Evolutionary conservation across 2,329 filamentous ascomycete genomes (phyloP), one percentile per base, ranked within the genome.

Genomic region (Sclerotinia trifoliorum): DNA sequence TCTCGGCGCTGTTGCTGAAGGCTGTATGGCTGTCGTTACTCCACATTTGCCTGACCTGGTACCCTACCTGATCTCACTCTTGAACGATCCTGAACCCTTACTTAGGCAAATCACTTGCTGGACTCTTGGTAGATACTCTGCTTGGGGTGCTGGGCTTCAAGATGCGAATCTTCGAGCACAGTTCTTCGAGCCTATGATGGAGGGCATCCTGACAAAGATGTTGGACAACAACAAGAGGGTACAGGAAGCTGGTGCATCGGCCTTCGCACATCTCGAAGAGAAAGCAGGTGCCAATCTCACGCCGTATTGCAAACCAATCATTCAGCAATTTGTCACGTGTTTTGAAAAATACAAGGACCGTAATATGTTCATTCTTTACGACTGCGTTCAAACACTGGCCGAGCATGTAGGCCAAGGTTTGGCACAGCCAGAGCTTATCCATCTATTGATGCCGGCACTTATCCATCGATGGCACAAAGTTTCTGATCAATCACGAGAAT

Each of bases 301-400:
- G 71, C 92, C 92, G 0, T 99, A 97, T 80, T 94, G 92, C 75
- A 86, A 90, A 39, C 92, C 94, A 35, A 98, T 99, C 75, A 87
- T 98, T 65, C 90, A 89, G 70, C 95, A 98, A 78, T 98, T 94
- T 76, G 93, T 97, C 65, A 84, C 86, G 70, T 99, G 95, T 79
- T 99, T 99, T 80, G 86, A 84, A 65, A 93, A 91, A 80, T 99
- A 98, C 86, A 98, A 99, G 84, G 94, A 98, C 80, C 90, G 93
- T 76, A 99, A 99, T 81, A 97, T 98, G 88, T 97, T 96, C 81
- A 96, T 98, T 66, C 86, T 99, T 46, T 99, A 99, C 81, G 95
- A 99, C 80, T 98, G 95, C 79, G 92, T 99, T 46, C 95, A 99
- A 81, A 99, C 95, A 0, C 83, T 99, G 68, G 95, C 95, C 4